Base-by-base conservation (phyloP, 192 early-diverging fungal genomes). In the Spinellus fusiger region DNA sequence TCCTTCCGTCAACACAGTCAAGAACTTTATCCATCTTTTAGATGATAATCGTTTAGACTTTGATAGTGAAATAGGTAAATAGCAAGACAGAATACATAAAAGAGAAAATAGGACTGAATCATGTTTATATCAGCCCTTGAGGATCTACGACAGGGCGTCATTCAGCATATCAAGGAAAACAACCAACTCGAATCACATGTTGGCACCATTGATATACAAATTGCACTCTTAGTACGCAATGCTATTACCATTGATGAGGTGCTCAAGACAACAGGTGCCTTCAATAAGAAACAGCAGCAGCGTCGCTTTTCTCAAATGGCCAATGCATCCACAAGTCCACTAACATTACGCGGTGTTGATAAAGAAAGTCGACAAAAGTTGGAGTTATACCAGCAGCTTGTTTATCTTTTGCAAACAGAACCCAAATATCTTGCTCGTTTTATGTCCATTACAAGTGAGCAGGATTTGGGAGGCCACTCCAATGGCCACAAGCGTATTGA, bases 381-480 rank as follows among this genome's bases (percentile, higher is more conserved):
- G 15, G 88, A 89, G 50, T 70, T 86, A 8, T 99, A 98, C 75
- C 92, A 96, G 73, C 82, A 98, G 59, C 70, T 99, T 48, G 96
- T 99, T 54, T 98, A 98, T 66, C 57, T 99, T 52, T 80, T 99
- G 35, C 98, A 99, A 74, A 99, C 98, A 4, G 89, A 99, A 72
- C 94, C 94, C 3, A 60, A 80, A 22, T 98, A 99, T 63, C 79
- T 99, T 55, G 88, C 94, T 9, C 82, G 82, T 13, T 74, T 96
- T 34, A 81, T 99, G 80, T 93, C 93, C 33, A 71, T 87, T 33
- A 78, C 98, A 44, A 95, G 93, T 80, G 66, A 55, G 4, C 92
- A 95, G 77, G 84, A 71, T 2, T 82, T 89, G 20, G 85, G 87
- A 1, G 73, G 76, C 38, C 66, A 72, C 5, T 74, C 78, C 15